A percentile compares a stretch with the other conserved stretches of the same genome.
Evolutionary conservation across 352 stramenopile species (phyloP).

Genomic region (Pythium oligandrum): DNA sequence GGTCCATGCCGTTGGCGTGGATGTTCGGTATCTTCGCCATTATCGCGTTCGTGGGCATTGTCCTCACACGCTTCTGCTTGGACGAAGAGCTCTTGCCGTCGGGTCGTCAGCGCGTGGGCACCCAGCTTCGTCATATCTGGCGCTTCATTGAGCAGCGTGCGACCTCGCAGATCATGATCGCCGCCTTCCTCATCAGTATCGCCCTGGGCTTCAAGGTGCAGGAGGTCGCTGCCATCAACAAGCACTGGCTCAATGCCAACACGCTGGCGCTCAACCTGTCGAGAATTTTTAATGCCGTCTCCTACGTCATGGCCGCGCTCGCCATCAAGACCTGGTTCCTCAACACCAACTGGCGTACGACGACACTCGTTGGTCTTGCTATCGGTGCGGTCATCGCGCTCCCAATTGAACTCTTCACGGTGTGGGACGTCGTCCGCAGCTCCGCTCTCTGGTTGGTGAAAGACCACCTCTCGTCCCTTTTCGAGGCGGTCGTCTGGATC

Average conservation of each 20-base stretch:
- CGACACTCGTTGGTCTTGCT: constrained; percentile 2
- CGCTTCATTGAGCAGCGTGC: constrained; percentile 7
- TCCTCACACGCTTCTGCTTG: constrained; percentile 7
- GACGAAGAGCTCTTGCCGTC: constrained; percentile 6
- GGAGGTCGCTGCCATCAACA: constrained; percentile 4
- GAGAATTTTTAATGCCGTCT: neutral
- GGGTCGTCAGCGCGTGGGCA: neutral
- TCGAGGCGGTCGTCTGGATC: constrained; percentile 8
- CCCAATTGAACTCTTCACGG: constrained; percentile 13
- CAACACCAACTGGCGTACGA: constrained; percentile 14
- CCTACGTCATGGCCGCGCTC: neutral
- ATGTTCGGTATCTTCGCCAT: constrained; percentile 9
- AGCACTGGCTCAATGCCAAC: constrained; percentile 2
- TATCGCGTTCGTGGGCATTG: constrained; percentile 7
- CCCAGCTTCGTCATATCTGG: constrained; percentile 10
- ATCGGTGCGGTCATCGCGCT: constrained; percentile 1
- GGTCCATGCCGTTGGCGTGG: constrained; percentile 1
- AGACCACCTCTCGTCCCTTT: neutral
- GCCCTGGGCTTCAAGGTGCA: neutral
- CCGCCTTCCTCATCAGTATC: constrained; percentile 8
- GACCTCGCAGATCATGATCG: constrained; percentile 14
- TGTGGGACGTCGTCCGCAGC: constrained; percentile 13
- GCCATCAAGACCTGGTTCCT: constrained; percentile 5
- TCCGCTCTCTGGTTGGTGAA: constrained; percentile 5
- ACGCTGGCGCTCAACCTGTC: constrained; percentile 6